Evolutionary conservation across 1,284 basidiomycete genomes (phyloP), one percentile per base, ranked within the genome.

Genomic region (Leccinum solheimii): DNA sequence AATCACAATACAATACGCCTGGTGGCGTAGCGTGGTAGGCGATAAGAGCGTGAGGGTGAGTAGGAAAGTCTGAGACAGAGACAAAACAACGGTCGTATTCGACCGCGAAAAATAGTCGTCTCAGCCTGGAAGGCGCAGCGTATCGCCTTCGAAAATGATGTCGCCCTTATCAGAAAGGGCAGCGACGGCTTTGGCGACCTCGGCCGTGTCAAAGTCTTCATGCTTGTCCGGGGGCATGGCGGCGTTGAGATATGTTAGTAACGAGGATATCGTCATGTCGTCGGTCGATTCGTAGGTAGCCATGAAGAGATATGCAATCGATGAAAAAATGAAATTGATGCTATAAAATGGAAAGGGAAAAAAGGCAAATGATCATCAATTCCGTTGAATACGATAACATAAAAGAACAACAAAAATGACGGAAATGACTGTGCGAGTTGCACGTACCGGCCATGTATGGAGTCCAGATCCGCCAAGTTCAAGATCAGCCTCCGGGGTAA

Each of bases 121-220:
- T 63, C 58, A 75, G 27, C 71, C 69, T 4, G 66, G 66, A 54
- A 78, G 70, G 60, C 84, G 78, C 48, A 87, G 67, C 62, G 82
- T 79, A 68, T 88, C 87, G 30, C 86, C 87, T 68, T 87, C 82
- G 60, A 87, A 80, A 27, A 79, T 69, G 32, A 86, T 77, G 56
- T 79, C 75, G 1, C 84, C 83, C 62, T 79, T 78, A 56, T 86
- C 84, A 60, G 81, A 80, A 55, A 88, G 71, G 13, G 77, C 72
- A 16, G 76, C 81, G n/a, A 83, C 83, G 11, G 81, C 82, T 62
- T 81, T 82, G 11, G 81, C 83, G 11, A 91, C 87, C 74, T 91
- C 88, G 2, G 80, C 80, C 11, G 87, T 88, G 71, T 91, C 89
- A 64, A 89, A 91, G 65, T 91, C 88, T 75, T 90, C 88, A 70